phyloP scores from a whole-genome alignment of 2,329 filamentous ascomycete species.

The Malbranchea cinnamomea region DNA sequence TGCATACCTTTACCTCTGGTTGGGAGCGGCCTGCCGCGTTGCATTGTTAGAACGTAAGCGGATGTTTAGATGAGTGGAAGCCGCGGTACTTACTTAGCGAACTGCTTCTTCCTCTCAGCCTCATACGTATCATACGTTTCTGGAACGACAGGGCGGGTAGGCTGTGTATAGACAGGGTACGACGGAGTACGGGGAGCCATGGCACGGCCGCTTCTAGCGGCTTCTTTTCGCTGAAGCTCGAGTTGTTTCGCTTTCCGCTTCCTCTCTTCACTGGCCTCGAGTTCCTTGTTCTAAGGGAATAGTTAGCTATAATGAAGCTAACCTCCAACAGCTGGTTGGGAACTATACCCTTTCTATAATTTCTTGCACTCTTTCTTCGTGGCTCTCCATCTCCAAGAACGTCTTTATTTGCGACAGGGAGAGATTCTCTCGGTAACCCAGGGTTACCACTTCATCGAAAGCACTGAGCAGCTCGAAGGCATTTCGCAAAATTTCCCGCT shows the following conservation, averaged over 20 bases:
- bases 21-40: conserved; percentile 32
- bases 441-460: conserved; percentile 91
- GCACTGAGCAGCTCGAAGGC: conserved; percentile 92
- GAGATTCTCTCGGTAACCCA: conserved; percentile 92
- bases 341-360: conserved; percentile 84
- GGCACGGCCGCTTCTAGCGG: conserved; percentile 58
- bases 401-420: conserved; percentile 97
- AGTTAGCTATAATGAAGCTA: conserved; percentile 13
- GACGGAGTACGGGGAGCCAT: conserved; percentile 57
- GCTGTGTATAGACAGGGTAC: conserved; percentile 81
- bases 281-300: conserved; percentile 71
- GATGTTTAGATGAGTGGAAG: background rate
- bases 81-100: conserved; percentile 49
- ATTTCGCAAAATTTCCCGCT: conserved; percentile 87
- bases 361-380: conserved; percentile 97
- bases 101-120: conserved; percentile 89
- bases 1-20: conserved; percentile 97
- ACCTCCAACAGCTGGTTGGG: conserved; percentile 16
- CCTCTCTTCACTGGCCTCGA: conserved; percentile 94
- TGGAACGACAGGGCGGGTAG: conserved; percentile 54
- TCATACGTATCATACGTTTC: conserved; percentile 91
- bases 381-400: conserved; percentile 97
- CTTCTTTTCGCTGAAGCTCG: conserved; percentile 96
- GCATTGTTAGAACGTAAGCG: background rate
- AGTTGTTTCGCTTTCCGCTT: conserved; percentile 98